Percentiles rank a stretch among this genome's conserved stretches.
Evolutionary conservation across 805 yeast genomes (phyloP).

Genomic region (Kazachstania kunashirensis): DNA sequence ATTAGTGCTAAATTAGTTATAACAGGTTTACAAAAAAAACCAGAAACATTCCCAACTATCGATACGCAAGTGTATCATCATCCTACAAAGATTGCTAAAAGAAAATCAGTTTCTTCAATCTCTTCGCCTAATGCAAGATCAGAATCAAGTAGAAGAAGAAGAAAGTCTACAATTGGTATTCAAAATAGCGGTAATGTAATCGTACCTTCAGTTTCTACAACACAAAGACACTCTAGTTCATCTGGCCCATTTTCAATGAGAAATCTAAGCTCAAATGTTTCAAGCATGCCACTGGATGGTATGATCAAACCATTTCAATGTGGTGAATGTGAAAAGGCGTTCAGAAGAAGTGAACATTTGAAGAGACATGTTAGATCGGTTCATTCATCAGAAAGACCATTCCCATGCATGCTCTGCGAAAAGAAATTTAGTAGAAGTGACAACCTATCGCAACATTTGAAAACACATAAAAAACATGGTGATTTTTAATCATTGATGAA

Average conservation of each 20-base stretch:
- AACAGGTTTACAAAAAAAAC: conserved; percentile 14
- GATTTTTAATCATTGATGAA: conserved; percentile 15
- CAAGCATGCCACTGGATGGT: conserved; percentile 8
- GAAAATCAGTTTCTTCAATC: conserved; percentile 6
- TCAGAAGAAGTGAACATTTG: conserved; percentile 57
- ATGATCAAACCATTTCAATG: conserved; percentile 33
- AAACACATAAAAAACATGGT: conserved; percentile 38
- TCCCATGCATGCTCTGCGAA: conserved; percentile 47
- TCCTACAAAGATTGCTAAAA: conserved; percentile 8
- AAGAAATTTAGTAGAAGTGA: conserved; percentile 60
- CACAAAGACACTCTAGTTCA: conserved; percentile 1
- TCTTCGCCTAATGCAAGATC: background rate
- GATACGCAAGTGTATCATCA: conserved; percentile 7
- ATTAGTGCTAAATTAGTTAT: conserved; percentile 22
- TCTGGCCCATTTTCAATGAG: background rate
- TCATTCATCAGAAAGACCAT: conserved; percentile 53
- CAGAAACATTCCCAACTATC: conserved; percentile 10
- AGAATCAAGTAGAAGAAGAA: conserved; percentile 3
- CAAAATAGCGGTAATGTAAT: background rate
- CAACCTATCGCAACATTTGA: conserved; percentile 56
- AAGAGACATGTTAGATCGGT: conserved; percentile 59
- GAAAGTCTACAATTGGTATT: conserved; percentile 9
- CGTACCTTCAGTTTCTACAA: background rate
- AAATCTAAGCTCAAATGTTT: background rate
- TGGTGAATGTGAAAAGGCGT: conserved; percentile 34